Evolutionary conservation across 805 yeast genomes (phyloP).

Genomic region (Pichia manshurica): DNA sequence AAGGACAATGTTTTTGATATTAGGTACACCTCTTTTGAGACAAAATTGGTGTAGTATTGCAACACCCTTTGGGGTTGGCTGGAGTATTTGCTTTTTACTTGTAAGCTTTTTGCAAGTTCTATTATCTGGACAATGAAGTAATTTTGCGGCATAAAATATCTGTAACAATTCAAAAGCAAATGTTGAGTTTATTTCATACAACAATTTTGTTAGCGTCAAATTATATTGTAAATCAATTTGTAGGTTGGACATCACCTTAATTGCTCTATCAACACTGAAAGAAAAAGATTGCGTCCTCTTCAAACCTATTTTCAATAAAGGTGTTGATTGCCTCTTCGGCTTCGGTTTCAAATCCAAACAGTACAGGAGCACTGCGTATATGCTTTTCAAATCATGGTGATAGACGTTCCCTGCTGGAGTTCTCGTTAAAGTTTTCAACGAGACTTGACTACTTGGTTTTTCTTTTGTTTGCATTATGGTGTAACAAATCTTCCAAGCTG

Average conservation of each 20-base stretch:
- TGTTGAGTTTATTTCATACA: conserved; percentile 46
- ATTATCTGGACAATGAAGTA: conserved; percentile 71
- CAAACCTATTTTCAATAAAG: background rate
- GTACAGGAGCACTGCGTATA: conserved; percentile 46
- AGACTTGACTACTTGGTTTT: conserved; percentile 5
- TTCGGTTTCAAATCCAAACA: conserved; percentile 33
- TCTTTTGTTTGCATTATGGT: no score
- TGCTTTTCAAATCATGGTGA: conserved; percentile 52
- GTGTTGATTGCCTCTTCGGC: background rate
- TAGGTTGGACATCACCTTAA: conserved; percentile 45
- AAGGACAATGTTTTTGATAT: conserved; percentile 22
- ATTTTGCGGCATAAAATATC: conserved; percentile 52
- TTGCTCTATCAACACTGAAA: conserved; percentile 49
- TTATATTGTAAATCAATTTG: conserved; percentile 41
- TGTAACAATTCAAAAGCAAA: conserved; percentile 43
- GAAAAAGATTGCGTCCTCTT: conserved; percentile 40
- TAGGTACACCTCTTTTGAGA: conserved; percentile 40
- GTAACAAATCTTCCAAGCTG: no score
- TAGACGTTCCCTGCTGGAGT: conserved; percentile 50
- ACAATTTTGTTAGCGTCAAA: conserved; percentile 47
- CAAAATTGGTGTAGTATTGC: conserved; percentile 61
- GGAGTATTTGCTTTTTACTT: conserved; percentile 39
- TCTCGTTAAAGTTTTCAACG: conserved; percentile 22
- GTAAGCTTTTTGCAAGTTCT: conserved; percentile 52
- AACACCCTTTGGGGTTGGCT: conserved; percentile 91